Percentiles rank a stretch among this genome's conserved stretches.
Evolutionary conservation across 805 yeast genomes (phyloP).

Genomic region (Yamadazyma ubonensis): DNA sequence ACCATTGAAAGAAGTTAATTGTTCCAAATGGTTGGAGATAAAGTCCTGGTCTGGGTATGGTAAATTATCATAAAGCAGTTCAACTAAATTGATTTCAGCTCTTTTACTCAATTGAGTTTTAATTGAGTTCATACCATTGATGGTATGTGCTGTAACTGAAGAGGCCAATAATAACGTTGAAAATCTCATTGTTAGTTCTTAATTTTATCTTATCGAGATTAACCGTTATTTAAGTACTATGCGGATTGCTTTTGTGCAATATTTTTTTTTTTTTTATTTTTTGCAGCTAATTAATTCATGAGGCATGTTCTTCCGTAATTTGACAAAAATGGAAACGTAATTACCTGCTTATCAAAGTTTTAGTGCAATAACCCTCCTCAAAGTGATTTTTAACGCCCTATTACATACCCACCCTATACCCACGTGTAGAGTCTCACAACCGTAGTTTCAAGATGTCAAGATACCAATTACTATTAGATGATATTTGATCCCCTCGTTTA

Average conservation of each 20-base stretch:
- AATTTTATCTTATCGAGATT: too few species aligned
- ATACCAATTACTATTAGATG: too few species aligned
- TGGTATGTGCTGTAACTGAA: constrained; percentile 11
- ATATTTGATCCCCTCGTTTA: too few species aligned
- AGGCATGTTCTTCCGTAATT: neutral
- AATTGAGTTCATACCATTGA: constrained; percentile 15
- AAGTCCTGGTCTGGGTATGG: constrained; percentile 27
- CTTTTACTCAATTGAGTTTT: constrained; percentile 14
- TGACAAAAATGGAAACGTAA: neutral
- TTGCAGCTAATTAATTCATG: neutral
- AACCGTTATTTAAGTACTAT: too few species aligned
- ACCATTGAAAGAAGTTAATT: constrained; percentile 31
- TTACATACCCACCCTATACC: too few species aligned
- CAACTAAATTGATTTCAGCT: constrained; percentile 23
- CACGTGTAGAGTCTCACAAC: too few species aligned
- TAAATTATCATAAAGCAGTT: constrained; percentile 25
- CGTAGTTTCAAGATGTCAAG: too few species aligned
- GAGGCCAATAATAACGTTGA: constrained; percentile 6
- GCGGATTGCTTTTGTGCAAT: too few species aligned
- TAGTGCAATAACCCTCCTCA: too few species aligned
- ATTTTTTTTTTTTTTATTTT: neutral
- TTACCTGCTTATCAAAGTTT: neutral
- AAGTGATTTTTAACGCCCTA: too few species aligned
- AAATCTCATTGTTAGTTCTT: constrained; percentile 3
- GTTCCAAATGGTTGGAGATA: constrained; percentile 25